Conservation (phyloP, 495 filamentous ascomycete genomes). For the Penicillium bovifimosum region DNA sequence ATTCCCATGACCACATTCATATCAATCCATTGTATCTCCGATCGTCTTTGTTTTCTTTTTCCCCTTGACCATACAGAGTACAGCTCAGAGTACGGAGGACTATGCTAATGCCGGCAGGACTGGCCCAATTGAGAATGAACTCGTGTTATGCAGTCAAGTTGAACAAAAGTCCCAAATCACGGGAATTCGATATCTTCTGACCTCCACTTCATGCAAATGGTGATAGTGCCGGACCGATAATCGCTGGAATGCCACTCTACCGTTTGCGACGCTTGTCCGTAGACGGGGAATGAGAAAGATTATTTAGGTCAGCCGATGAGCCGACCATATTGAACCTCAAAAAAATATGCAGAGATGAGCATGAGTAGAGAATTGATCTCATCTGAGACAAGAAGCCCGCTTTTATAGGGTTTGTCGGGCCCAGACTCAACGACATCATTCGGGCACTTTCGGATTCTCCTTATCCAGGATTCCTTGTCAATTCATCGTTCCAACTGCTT, state of each 20-base stretch:
- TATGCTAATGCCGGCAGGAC: neutral
- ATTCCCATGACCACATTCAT: neutral
- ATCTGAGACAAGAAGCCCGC: neutral
- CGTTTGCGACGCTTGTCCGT: conserved; percentile 6
- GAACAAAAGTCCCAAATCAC: neutral
- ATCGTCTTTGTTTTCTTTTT: neutral
- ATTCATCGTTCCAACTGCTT: too few species aligned
- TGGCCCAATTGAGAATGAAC: neutral
- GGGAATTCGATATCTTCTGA: neutral
- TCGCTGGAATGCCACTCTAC: neutral
- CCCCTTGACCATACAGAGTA: neutral
- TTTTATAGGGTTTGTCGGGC: neutral
- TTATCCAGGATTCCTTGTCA: too few species aligned
- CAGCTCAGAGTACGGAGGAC: neutral
- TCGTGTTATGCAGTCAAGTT: neutral
- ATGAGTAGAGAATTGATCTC: neutral
- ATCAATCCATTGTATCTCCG: neutral
- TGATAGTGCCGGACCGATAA: neutral
- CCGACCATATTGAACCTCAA: too few species aligned
- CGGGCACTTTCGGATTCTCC: conserved; percentile 23
- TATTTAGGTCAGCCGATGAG: neutral
- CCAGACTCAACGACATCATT: conserved; percentile 7
- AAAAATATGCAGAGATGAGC: too few species aligned
- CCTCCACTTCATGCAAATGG: neutral
- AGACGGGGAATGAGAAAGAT: neutral